A percentile compares a stretch with the other conserved stretches of the same genome.
phyloP scores from a whole-genome alignment of 257 asterid species.

The Eustoma russellianum region DNA sequence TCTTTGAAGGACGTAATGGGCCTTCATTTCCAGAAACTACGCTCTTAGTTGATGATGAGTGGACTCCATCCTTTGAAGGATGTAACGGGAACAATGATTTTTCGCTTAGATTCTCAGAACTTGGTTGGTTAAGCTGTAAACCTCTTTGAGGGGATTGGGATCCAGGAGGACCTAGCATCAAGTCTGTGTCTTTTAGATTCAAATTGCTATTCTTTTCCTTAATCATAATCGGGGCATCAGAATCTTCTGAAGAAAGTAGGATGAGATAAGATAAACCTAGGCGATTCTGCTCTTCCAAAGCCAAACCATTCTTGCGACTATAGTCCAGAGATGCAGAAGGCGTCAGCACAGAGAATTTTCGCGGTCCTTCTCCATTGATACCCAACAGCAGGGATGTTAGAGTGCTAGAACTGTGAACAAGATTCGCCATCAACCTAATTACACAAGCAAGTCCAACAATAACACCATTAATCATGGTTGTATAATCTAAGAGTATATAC shows the following conservation, averaged over 20 bases:
- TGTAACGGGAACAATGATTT: slow-evolving; percentile 58
- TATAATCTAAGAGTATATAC: neutral
- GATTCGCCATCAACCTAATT: no score
- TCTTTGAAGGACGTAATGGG: no score
- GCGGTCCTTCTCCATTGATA: slow-evolving; percentile 38
- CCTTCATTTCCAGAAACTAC: neutral
- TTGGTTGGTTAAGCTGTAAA: slow-evolving; percentile 22
- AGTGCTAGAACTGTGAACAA: neutral
- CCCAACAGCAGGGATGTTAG: slow-evolving; percentile 44
- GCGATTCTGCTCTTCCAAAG: slow-evolving; percentile 58
- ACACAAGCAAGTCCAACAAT: no score
- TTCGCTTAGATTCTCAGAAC: slow-evolving; percentile 44
- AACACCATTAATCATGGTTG: no score
- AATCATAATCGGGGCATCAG: slow-evolving; percentile 19
- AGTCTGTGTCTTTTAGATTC: slow-evolving; percentile 64
- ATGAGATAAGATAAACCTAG: slow-evolving; percentile 53
- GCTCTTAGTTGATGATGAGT: slow-evolving; percentile 22
- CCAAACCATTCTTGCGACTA: slow-evolving; percentile 22
- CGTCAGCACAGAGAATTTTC: slow-evolving; percentile 35
- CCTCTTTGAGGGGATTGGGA: slow-evolving; percentile 69
- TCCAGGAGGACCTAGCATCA: slow-evolving; percentile 91
- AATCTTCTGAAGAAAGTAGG: slow-evolving; percentile 56
- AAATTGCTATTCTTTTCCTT: slow-evolving; percentile 40
- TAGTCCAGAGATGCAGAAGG: slow-evolving; percentile 43
- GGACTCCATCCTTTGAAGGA: slow-evolving; percentile 52